Conservation (phyloP, 495 filamentous ascomycete genomes). For the Neurospora sp. region DNA sequence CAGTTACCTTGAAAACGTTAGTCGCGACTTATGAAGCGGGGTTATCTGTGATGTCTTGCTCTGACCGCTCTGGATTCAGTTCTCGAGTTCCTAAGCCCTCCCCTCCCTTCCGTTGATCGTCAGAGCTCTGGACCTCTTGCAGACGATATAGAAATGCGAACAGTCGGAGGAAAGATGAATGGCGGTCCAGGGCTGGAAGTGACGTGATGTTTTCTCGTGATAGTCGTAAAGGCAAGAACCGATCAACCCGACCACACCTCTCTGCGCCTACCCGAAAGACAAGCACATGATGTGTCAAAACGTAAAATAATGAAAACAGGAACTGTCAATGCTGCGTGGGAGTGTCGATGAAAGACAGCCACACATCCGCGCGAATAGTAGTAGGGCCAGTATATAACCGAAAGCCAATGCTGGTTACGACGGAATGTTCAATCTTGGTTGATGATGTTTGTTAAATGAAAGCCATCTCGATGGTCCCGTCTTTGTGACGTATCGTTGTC, state of each 20-base stretch:
- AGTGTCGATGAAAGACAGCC: not conserved
- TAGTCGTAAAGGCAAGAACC: not conserved
- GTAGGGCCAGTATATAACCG: not conserved
- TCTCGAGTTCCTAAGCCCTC: not conserved
- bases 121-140: not conserved
- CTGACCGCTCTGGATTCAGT: not conserved
- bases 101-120: not conserved
- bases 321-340: not conserved
- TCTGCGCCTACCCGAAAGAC: not conserved
- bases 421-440: not conserved
- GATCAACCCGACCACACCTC: not conserved
- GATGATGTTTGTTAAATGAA: not conserved
- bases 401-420: not conserved
- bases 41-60: not conserved
- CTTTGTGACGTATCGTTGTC: not conserved
- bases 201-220: not conserved
- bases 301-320: not conserved
- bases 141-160: not conserved
- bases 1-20: not conserved
- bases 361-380: not conserved
- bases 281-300: not conserved
- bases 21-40: not conserved
- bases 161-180: not conserved
- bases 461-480: not conserved
- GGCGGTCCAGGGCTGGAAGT: not conserved